Evolutionary conservation across 179 eudicot species (phyloP).

Genomic region (Dionaea muscipula): DNA sequence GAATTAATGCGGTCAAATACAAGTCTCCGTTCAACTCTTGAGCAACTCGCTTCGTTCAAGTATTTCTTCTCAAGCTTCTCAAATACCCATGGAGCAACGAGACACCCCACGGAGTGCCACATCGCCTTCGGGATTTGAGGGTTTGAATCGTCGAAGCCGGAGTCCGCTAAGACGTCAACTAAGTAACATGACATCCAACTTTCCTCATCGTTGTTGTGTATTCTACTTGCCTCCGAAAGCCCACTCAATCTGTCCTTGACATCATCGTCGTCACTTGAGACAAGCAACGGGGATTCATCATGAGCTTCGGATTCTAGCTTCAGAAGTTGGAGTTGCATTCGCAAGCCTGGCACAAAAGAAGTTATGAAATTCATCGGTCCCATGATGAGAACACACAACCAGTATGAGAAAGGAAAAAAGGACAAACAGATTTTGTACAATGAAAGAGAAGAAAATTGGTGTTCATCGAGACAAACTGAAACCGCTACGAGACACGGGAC

Average conservation of each 20-base stretch:
- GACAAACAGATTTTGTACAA: no score
- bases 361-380: neutral
- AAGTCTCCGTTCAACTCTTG: slow-evolving; percentile 46
- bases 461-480: no score
- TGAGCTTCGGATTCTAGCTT: slow-evolving; percentile 51
- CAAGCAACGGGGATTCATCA: slow-evolving; percentile 24
- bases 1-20: slow-evolving; percentile 57
- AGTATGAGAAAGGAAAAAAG: neutral
- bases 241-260: slow-evolving; percentile 13
- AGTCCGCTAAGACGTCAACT: slow-evolving; percentile 34
- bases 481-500: no score
- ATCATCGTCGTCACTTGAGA: slow-evolving; percentile 47
- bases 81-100: slow-evolving; percentile 39
- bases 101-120: slow-evolving; percentile 41
- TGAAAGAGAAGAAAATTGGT: no score
- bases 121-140: slow-evolving; percentile 23
- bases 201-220: slow-evolving; percentile 15
- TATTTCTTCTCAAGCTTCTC: slow-evolving; percentile 66
- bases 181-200: slow-evolving; percentile 57
- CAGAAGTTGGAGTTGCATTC: slow-evolving; percentile 82
- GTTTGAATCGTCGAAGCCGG: slow-evolving; percentile 31
- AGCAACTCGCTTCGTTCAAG: slow-evolving; percentile 16
- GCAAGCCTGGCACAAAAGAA: slow-evolving; percentile 32
- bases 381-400: neutral
- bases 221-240: slow-evolving; percentile 10